Percentiles rank a stretch among this genome's conserved stretches.
Evolutionary conservation across 1,139 yeast species (phyloP).

Genomic region (Sugiyamaella neomexicana): DNA sequence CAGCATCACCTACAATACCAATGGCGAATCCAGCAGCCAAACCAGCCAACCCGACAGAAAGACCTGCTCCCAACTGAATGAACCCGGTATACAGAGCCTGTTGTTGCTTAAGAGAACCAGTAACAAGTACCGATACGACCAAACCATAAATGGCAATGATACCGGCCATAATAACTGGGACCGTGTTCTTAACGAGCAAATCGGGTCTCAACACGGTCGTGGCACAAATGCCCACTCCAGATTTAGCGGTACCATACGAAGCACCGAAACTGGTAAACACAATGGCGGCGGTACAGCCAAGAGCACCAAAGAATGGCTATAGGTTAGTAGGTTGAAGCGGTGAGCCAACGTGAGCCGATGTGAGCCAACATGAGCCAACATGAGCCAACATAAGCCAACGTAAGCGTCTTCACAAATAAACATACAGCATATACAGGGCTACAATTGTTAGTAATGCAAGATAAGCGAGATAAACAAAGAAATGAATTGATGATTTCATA

Average conservation of each 20-base stretch:
- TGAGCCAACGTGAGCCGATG: too few relatives aligned
- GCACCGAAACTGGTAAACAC: constrained; percentile 99
- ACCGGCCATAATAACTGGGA: constrained; percentile 99
- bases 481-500: too few relatives aligned
- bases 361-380: too few relatives aligned
- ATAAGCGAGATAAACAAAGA: neutral
- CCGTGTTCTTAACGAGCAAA: constrained; percentile 58
- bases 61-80: constrained; percentile 97
- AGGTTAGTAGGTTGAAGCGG: too few relatives aligned
- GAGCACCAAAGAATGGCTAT: constrained; percentile 89
- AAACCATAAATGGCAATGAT: constrained; percentile 98
- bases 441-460: constrained; percentile 24
- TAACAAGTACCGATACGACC: constrained; percentile 93
- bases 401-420: too few relatives aligned
- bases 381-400: too few relatives aligned
- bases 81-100: constrained; percentile 97
- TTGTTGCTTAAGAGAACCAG: constrained; percentile 82
- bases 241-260: constrained; percentile 98
- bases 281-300: constrained; percentile 99
- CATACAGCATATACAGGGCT: constrained; percentile 72
- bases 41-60: constrained; percentile 94
- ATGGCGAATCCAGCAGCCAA: constrained; percentile 98
- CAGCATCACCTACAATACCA: constrained; percentile 98
- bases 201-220: constrained; percentile 98
- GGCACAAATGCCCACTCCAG: constrained; percentile 99